These are phyloP conservation scores for Candida tetrigidarum DNA, from an alignment of 1,139 yeast species.

Conservation along the genomic window DNA sequence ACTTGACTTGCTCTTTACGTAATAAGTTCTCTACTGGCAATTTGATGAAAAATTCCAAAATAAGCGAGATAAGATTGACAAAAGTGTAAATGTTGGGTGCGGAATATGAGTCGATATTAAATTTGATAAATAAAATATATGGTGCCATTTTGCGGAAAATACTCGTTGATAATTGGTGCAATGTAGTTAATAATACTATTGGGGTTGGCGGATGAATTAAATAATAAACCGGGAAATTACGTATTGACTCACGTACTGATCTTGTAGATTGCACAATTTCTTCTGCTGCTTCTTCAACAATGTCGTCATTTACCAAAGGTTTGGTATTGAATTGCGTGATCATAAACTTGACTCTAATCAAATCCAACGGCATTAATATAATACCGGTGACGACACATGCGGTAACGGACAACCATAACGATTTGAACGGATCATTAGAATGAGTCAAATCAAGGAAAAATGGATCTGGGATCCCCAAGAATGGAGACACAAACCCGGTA, in stretches of 20 bases:
- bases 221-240: conserved; percentile 42
- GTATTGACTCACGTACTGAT: conserved; percentile 43
- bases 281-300: conserved; percentile 12
- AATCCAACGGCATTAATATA: conserved; percentile 79
- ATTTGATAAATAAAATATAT: conserved; percentile 62
- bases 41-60: conserved; percentile 71
- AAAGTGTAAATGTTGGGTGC: conserved; percentile 62
- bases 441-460: conserved; percentile 82
- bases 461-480: conserved; percentile 89
- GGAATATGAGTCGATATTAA: conserved; percentile 71
- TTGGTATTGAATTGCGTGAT: conserved; percentile 54
- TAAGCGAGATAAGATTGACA: conserved; percentile 58
- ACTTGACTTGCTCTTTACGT: conserved; percentile 80
- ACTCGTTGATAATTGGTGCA: conserved; percentile 66
- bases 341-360: conserved; percentile 77
- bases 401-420: conserved; percentile 67
- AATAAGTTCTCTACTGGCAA: conserved; percentile 88
- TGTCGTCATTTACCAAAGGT: conserved; percentile 9
- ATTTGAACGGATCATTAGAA: conserved; percentile 73
- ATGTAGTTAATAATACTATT: conserved; percentile 55
- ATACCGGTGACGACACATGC: conserved; percentile 79
- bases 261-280: conserved; percentile 26
- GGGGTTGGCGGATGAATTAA: conserved; percentile 59
- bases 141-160: conserved; percentile 75
- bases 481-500: conserved; percentile 82